Evolutionary conservation across 139 green algal species (phyloP).

Genomic region (Bryopsis sp.): DNA sequence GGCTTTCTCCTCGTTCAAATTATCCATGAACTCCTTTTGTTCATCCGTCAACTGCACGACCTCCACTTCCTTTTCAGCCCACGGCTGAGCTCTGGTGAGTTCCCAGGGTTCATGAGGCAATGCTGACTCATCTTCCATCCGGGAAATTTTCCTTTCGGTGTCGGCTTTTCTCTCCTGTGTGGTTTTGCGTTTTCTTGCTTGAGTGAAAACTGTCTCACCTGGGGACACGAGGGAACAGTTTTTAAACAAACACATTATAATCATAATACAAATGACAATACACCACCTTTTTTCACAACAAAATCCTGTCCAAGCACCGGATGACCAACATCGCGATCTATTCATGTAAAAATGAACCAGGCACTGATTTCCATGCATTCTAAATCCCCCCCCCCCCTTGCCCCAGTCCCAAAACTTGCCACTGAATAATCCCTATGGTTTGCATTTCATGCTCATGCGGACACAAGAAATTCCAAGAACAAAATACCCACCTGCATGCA

Average conservation of each 20-base stretch:
- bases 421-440: not conserved
- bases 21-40: slow-evolving; percentile 74
- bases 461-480: not conserved
- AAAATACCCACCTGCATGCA: not conserved
- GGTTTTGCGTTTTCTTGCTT: slow-evolving; percentile 9
- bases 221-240: too few species aligned
- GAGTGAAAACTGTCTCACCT: not conserved
- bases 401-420: not conserved
- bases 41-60: slow-evolving; percentile 70
- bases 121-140: not conserved
- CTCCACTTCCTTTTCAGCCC: slow-evolving; percentile 58
- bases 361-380: too few species aligned
- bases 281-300: not conserved
- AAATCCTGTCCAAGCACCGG: not conserved
- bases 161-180: slow-evolving; percentile 6
- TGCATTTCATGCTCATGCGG: not conserved
- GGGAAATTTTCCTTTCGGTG: not conserved
- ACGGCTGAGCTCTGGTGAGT: slow-evolving; percentile 55
- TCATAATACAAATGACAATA: not conserved
- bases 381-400: too few species aligned
- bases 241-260: not conserved
- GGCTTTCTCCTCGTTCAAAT: slow-evolving; percentile 14
- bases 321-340: not conserved
- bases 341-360: not conserved
- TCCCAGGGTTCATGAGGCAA: not conserved